Percentiles rank a stretch among this genome's conserved stretches.
Evolutionary conservation across 768 basidiomycete species (phyloP).

Genomic region (Sporobolomyces pararoseus): DNA sequence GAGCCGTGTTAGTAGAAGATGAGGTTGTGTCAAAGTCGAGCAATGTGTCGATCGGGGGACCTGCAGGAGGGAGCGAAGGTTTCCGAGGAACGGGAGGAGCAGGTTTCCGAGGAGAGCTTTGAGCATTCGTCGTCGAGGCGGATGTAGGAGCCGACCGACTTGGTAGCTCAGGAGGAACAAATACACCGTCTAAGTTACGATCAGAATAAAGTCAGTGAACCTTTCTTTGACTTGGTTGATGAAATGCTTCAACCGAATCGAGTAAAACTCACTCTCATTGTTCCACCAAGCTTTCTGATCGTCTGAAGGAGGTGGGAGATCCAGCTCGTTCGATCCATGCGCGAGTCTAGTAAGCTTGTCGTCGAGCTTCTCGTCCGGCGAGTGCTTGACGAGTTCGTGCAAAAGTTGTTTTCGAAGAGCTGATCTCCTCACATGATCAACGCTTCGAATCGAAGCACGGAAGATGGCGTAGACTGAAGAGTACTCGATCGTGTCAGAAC

Average conservation of each 20-base stretch:
- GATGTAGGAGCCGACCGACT: background rate
- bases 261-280: slow-evolving; percentile 5
- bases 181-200: slow-evolving; percentile 16
- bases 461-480: slow-evolving; percentile 76
- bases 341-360: slow-evolving; percentile 17
- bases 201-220: background rate
- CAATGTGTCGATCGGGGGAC: slow-evolving; percentile 7
- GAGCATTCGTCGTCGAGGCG: background rate
- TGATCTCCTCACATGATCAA: slow-evolving; percentile 65
- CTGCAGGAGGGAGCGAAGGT: slow-evolving; percentile 5
- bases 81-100: slow-evolving; percentile 20
- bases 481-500: background rate
- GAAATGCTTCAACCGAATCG: background rate
- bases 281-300: slow-evolving; percentile 37
- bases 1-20: background rate
- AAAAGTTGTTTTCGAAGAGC: slow-evolving; percentile 25
- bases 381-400: slow-evolving; percentile 17
- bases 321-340: background rate
- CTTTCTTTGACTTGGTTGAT: too few species aligned
- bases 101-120: background rate
- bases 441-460: slow-evolving; percentile 66
- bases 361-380: slow-evolving; percentile 21
- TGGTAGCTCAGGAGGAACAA: background rate
- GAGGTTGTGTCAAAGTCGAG: background rate
- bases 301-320: slow-evolving; percentile 31